These are phyloP conservation scores for Aspergillus versicolor DNA, from an alignment of 2,329 filamentous ascomycete species.

Conservation along the genomic window DNA sequence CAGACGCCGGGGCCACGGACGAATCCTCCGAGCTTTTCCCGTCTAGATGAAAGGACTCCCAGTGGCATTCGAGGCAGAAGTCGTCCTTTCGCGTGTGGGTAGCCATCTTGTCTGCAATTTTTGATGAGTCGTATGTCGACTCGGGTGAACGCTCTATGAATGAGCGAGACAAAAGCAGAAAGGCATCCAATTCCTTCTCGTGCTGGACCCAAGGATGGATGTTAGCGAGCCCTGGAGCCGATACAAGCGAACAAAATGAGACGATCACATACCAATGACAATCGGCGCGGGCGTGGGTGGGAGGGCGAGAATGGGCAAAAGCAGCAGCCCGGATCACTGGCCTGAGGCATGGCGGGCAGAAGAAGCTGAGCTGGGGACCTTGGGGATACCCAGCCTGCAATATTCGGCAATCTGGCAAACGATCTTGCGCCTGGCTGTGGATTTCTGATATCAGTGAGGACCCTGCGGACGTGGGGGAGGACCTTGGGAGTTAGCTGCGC, in stretches of 20 bases:
- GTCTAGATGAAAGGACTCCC: constrained; percentile 40
- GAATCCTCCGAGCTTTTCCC: constrained; percentile 27
- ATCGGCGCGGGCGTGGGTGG: not conserved
- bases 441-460: constrained; percentile 4
- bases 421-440: not conserved
- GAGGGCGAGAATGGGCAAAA: constrained; percentile 9
- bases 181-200: constrained; percentile 7
- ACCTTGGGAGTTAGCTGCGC: constrained; percentile 29
- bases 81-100: constrained; percentile 31
- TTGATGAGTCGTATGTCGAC: not conserved
- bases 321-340: constrained; percentile 13
- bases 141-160: constrained; percentile 4
- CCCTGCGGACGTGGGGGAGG: constrained; percentile 20
- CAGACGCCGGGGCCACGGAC: constrained; percentile 20
- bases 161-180: constrained; percentile 6
- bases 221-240: constrained; percentile 1
- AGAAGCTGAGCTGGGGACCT: constrained; percentile 19
- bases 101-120: constrained; percentile 27
- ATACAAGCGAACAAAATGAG: constrained; percentile 1
- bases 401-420: too few species aligned
- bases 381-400: constrained; percentile 11
- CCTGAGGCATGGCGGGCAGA: constrained; percentile 18
- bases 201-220: not conserved
- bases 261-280: constrained; percentile 16
- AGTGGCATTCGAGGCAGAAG: constrained; percentile 44